Evolutionary conservation across 2,329 filamentous ascomycete genomes (phyloP), one percentile per base, ranked within the genome.

Genomic region (Phialophora chinensis): DNA sequence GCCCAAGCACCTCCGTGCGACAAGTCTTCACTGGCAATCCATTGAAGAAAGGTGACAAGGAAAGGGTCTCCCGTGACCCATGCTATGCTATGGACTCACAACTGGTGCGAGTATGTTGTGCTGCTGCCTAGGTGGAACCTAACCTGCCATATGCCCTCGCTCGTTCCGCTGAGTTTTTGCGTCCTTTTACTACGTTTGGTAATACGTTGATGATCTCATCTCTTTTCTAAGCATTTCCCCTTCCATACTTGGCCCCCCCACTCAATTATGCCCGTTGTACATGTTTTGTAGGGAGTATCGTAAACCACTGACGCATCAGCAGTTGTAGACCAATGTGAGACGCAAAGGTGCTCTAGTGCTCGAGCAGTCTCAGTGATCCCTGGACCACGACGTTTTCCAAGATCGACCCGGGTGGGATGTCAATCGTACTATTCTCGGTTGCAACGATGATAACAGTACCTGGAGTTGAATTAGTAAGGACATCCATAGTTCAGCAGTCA

Each of bases 371-470:
- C 87, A 99, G 87, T 81, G 93, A 97, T 77, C 95, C 95, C 86
- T 99, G 95, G 65, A 99, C 95, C 60, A 99, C 95, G 14, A 98
- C 95, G 82, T 99, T 99, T 87, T 99, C 95, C 66, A 99, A 87
- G 75, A 99, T 92, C 23, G 93, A 97, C 78, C 95, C 95, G 23
- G 95, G 94, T 61, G 95, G 95, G 74, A 99, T 90, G 79, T 99
- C 95, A 75, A 99, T 99, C 71, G 95, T 99, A 85, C 91, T 93
- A 73, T 94, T 94, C 83, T 99, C 95, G 55, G 93, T 97, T 31
- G 95, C 95, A 61, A 99, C 95, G 73, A 99, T 99, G 78, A 99
- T 99, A 80, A 99, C 95, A 33, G 95, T 99, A 69, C 83, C 75
- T 77, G 53, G 14, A 54, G 65, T 12, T 20, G 42, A 66, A 67